These are phyloP conservation scores for Anaeramoeba flamelloides DNA, from an alignment of 78 protist species.

Conservation along the genomic window DNA sequence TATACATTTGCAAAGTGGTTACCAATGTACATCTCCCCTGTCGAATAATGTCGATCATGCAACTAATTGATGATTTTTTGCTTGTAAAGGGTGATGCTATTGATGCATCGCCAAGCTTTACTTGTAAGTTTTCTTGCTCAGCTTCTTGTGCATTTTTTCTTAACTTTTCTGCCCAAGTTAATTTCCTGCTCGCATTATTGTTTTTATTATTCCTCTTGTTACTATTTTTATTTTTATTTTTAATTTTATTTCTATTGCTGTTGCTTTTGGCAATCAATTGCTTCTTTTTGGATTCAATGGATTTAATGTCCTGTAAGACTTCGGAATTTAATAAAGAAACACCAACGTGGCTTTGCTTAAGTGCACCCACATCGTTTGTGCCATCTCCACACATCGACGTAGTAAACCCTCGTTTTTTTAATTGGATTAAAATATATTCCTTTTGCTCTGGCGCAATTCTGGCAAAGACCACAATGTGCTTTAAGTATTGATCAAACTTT, in stretches of 20 bases:
- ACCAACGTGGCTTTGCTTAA: constrained; percentile 94
- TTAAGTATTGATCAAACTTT: not conserved
- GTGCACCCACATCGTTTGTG: constrained; percentile 99
- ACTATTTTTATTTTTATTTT: too few species aligned
- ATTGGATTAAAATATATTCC: not conserved
- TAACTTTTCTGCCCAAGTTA: too few species aligned
- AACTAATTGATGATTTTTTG: constrained; percentile 23
- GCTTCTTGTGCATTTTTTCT: constrained; percentile 1
- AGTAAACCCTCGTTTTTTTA: not conserved
- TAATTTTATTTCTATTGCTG: too few species aligned
- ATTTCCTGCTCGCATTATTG: too few species aligned
- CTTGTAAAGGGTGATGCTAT: constrained; percentile 95
- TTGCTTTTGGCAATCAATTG: too few species aligned
- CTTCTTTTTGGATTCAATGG: too few species aligned
- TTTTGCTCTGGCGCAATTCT: not conserved
- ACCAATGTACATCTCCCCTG: constrained; percentile 84
- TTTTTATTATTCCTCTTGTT: too few species aligned
- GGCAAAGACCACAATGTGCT: not conserved
- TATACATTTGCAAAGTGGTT: constrained; percentile 83
- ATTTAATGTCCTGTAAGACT: too few species aligned
- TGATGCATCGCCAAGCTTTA: constrained; percentile 81
- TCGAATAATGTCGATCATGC: constrained; percentile 35
- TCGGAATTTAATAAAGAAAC: constrained; percentile 32
- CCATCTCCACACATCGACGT: constrained; percentile 99
- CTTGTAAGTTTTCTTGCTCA: not conserved